These are phyloP conservation scores for Rhipidocladum racemiflorum DNA, from an alignment of 176 grass and related monocot species.

Conservation along the genomic window DNA sequence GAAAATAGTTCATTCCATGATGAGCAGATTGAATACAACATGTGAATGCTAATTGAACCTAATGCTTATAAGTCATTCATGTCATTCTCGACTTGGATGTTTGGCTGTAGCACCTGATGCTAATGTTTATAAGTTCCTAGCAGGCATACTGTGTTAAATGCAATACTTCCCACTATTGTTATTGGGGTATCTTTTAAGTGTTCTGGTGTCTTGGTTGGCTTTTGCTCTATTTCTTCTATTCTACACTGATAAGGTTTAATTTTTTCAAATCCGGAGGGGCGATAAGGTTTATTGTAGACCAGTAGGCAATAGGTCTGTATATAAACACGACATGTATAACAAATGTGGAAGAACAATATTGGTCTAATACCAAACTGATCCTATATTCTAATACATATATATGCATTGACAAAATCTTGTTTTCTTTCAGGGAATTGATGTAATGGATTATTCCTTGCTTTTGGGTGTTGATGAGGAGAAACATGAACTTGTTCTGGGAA, in stretches of 20 bases:
- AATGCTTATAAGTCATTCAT: not conserved
- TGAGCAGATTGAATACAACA: not conserved
- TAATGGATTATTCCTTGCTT: conserved; percentile 99
- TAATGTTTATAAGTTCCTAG: conserved; percentile 7
- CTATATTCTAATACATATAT: not conserved
- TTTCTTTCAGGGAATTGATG: conserved; percentile 80
- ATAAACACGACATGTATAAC: not conserved
- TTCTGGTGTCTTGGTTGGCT: not conserved
- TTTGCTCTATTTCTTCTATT: not conserved
- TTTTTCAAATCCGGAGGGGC: too few relatives aligned
- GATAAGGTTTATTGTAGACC: not conserved
- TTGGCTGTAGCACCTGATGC: not conserved
- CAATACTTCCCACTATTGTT: not conserved
- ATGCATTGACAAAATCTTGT: conserved; percentile 11
- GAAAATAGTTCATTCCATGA: not conserved
- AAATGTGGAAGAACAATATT: conserved; percentile 12
- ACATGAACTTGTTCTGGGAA: conserved; percentile 88
- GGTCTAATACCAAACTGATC: not conserved
- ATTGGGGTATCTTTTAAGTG: not conserved
- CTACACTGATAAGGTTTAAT: not conserved
- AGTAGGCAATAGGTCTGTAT: not conserved
- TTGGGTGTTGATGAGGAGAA: conserved; percentile 96
- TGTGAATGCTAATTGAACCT: not conserved
- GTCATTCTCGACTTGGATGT: conserved; percentile 1
- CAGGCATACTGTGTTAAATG: not conserved